A percentile compares a stretch with the other conserved stretches of the same genome.
Conservation (phyloP, 2,329 filamentous ascomycete genomes). For the Pseudocercospora fijiensis region DNA sequence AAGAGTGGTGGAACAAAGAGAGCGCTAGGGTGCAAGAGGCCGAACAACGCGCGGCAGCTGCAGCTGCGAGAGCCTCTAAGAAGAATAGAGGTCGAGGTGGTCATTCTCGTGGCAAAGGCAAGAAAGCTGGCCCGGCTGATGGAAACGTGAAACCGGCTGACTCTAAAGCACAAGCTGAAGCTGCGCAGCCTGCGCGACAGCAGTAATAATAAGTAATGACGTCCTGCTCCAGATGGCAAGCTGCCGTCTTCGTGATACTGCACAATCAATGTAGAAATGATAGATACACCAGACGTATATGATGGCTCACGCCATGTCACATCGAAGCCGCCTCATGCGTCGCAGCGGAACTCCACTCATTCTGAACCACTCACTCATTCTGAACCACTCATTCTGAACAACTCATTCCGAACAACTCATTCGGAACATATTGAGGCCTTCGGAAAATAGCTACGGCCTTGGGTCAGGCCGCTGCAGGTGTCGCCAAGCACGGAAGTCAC, state of each 20-base stretch:
- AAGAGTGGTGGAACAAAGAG: constrained; percentile 94
- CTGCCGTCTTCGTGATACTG: neutral
- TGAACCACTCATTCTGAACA: too few species aligned
- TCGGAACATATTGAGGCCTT: neutral
- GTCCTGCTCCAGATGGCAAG: neutral
- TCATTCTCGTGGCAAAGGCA: constrained; percentile 19
- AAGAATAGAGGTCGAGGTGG: constrained; percentile 26
- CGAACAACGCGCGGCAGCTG: constrained; percentile 24
- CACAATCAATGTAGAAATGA: neutral
- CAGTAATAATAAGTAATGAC: neutral
- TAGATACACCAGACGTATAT: neutral
- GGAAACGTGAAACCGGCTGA: neutral
- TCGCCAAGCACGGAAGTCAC: neutral
- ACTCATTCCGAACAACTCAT: too few species aligned
- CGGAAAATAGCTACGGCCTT: neutral
- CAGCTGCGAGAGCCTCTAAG: constrained; percentile 20
- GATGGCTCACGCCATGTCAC: neutral
- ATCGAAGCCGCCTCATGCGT: neutral
- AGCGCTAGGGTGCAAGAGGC: constrained; percentile 59
- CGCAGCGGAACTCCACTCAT: neutral
- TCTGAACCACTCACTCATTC: too few species aligned
- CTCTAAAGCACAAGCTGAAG: neutral
- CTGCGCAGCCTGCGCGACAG: neutral
- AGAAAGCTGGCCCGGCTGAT: neutral
- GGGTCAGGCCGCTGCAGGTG: too few species aligned